These are phyloP conservation scores for Alternaria postmessia DNA, from an alignment of 2,329 filamentous ascomycete species.

Conservation along the genomic window DNA sequence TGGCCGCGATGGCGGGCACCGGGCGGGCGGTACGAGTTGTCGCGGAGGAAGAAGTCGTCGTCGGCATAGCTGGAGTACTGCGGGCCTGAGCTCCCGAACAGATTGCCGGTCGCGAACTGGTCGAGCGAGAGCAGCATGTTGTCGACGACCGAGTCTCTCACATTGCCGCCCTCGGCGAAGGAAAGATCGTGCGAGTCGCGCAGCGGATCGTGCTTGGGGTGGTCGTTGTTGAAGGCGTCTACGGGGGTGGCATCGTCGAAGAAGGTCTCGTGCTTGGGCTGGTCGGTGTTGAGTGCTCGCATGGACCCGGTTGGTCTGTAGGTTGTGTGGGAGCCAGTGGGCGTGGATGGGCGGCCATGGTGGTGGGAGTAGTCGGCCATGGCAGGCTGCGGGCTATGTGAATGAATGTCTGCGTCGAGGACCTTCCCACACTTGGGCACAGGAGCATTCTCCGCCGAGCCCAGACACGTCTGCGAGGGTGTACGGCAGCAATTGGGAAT, in stretches of 20 bases:
- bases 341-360: constrained; percentile 39
- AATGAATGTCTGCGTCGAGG: constrained; percentile 28
- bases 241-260: constrained; percentile 49
- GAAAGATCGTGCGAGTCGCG: constrained; percentile 85
- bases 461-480: constrained; percentile 18
- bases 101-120: constrained; percentile 57
- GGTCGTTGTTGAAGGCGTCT: constrained; percentile 30
- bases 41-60: constrained; percentile 49
- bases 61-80: constrained; percentile 49
- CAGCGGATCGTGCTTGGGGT: constrained; percentile 28
- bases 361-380: constrained; percentile 39
- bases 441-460: constrained; percentile 42
- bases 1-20: constrained; percentile 62
- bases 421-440: constrained; percentile 25
- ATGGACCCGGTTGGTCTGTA: constrained; percentile 34
- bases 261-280: constrained; percentile 42
- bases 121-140: constrained; percentile 96
- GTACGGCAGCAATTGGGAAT: constrained; percentile 19
- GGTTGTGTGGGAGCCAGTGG: constrained; percentile 37
- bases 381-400: constrained; percentile 11
- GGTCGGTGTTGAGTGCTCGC: constrained; percentile 43
- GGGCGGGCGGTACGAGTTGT: constrained; percentile 43
- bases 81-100: constrained; percentile 27
- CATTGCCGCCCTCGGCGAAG: constrained; percentile 72
- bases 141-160: constrained; percentile 87